A percentile compares a stretch with the other conserved stretches of the same genome.
Evolutionary conservation across 495 filamentous ascomycete species (phyloP).

Genomic region (Penicillium bovifimosum): DNA sequence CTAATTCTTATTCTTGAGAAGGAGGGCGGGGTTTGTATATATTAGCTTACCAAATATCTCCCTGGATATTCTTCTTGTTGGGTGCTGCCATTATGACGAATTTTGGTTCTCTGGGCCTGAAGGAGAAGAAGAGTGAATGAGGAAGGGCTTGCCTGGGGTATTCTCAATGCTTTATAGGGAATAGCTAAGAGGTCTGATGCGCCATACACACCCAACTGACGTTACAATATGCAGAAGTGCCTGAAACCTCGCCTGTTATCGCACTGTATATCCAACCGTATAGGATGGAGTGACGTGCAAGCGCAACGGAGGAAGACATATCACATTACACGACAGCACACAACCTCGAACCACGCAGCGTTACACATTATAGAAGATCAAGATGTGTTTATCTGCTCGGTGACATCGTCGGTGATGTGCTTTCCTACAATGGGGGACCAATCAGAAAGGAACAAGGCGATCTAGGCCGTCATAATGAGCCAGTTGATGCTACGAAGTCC

Average conservation of each 20-base stretch:
- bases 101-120: neutral
- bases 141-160: neutral
- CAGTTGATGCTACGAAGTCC: neutral
- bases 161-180: neutral
- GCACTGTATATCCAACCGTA: neutral
- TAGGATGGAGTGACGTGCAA: neutral
- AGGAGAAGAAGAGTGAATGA: neutral
- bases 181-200: too few species aligned
- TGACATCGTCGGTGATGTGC: neutral
- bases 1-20: too few species aligned
- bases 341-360: neutral
- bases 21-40: neutral
- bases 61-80: neutral
- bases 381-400: neutral
- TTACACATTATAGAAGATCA: neutral
- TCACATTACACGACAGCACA: neutral
- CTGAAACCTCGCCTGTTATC: too few species aligned
- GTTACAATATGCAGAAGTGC: too few species aligned
- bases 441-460: neutral
- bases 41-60: neutral
- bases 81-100: neutral
- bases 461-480: neutral
- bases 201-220: too few species aligned
- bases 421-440: too few species aligned
- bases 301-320: neutral